phyloP scores from a whole-genome alignment of 495 filamentous ascomycete species.

The Trichoderma erinaceum region DNA sequence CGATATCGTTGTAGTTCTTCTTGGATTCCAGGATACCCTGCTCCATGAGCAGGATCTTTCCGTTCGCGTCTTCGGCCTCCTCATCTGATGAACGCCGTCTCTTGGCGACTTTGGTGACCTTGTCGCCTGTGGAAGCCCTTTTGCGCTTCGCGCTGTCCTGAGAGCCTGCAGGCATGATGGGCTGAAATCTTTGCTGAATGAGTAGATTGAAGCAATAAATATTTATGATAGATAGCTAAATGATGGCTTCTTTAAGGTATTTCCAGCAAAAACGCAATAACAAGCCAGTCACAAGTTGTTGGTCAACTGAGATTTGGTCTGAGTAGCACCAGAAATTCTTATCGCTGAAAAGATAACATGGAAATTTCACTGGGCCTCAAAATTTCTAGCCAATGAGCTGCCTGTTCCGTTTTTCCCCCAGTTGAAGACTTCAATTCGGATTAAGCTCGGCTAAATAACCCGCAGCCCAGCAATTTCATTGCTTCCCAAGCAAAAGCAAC shows the following conservation, averaged over 20 bases:
- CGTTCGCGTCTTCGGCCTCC: slow-evolving; percentile 42
- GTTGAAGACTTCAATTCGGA: background rate
- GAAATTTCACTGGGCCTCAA: slow-evolving; percentile 6
- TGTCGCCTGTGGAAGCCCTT: slow-evolving; percentile 17
- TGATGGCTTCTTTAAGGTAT: background rate
- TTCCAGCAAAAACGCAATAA: background rate
- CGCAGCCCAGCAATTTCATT: background rate
- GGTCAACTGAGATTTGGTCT: background rate
- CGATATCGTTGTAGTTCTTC: slow-evolving; percentile 90
- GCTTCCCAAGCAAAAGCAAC: background rate
- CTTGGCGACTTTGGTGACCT: slow-evolving; percentile 30
- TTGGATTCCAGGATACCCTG: slow-evolving; percentile 73
- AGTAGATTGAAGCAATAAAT: background rate
- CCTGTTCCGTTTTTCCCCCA: slow-evolving; percentile 11
- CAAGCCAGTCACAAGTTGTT: background rate
- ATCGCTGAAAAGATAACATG: background rate
- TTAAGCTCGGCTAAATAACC: background rate
- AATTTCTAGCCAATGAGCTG: slow-evolving; percentile 23
- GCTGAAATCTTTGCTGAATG: background rate
- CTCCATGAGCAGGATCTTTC: slow-evolving; percentile 64
- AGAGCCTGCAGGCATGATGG: slow-evolving; percentile 27
- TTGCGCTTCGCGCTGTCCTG: slow-evolving; percentile 15
- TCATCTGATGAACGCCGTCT: slow-evolving; percentile 42
- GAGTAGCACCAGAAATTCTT: background rate
- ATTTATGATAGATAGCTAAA: background rate